These are phyloP conservation scores for Sarocladiaceae sp. DNA, from an alignment of 2,329 filamentous ascomycete species.

Conservation along the genomic window DNA sequence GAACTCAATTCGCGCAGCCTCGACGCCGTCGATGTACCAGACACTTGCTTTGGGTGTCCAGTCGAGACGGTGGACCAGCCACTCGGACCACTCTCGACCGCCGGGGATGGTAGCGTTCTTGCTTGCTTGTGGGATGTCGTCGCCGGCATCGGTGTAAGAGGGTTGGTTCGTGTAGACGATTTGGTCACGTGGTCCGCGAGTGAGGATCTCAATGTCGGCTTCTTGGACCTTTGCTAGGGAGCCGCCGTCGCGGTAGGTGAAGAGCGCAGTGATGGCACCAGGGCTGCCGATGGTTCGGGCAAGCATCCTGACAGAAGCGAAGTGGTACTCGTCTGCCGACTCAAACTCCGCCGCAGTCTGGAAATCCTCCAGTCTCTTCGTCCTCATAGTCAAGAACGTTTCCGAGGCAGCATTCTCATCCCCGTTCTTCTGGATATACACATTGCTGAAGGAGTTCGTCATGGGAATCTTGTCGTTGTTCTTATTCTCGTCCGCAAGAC, in stretches of 20 bases:
- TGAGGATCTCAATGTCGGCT: slow-evolving; percentile 50
- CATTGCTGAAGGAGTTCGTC: slow-evolving; percentile 38
- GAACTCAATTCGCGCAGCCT: slow-evolving; percentile 49
- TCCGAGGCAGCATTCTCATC: slow-evolving; percentile 26
- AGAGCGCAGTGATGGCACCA: slow-evolving; percentile 49
- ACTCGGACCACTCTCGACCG: slow-evolving; percentile 44
- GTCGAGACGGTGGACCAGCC: slow-evolving; percentile 57
- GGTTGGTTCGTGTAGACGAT: slow-evolving; percentile 61
- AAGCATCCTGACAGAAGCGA: slow-evolving; percentile 41
- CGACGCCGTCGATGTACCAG: slow-evolving; percentile 51
- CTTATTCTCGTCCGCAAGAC: slow-evolving; percentile 20
- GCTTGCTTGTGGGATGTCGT: slow-evolving; percentile 42
- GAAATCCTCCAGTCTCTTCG: slow-evolving; percentile 31
- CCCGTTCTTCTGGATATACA: slow-evolving; percentile 41
- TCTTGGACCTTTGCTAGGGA: slow-evolving; percentile 40
- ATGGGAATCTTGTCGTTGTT: slow-evolving; percentile 28
- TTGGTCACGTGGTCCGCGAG: slow-evolving; percentile 35
- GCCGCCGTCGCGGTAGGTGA: slow-evolving; percentile 40
- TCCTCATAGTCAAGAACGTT: slow-evolving; percentile 41
- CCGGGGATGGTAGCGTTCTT: slow-evolving; percentile 42
- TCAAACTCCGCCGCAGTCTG: slow-evolving; percentile 47
- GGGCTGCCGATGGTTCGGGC: slow-evolving; percentile 43
- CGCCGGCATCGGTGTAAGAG: slow-evolving; percentile 38
- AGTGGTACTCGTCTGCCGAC: slow-evolving; percentile 26
- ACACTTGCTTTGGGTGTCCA: slow-evolving; percentile 50